A percentile compares a stretch with the other conserved stretches of the same genome.
phyloP scores from a whole-genome alignment of 2,329 filamentous ascomycete genomes.

The Cladorrhinum sp. region DNA sequence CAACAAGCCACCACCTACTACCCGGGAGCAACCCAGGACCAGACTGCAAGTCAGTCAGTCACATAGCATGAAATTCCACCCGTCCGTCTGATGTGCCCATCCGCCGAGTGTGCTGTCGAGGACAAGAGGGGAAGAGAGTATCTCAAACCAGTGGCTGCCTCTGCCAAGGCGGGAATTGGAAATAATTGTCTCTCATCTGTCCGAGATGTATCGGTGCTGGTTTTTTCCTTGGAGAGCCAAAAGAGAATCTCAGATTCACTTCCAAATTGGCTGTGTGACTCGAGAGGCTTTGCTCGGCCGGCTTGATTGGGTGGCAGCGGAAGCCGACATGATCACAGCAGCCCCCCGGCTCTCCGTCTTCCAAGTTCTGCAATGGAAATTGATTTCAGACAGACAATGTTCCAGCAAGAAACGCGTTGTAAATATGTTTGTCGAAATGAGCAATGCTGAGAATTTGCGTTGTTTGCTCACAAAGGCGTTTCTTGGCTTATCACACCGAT shows the following conservation, averaged over 20 bases:
- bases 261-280: slow-evolving; percentile 26
- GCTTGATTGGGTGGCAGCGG: slow-evolving; percentile 23
- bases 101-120: neutral
- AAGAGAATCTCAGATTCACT: slow-evolving; percentile 16
- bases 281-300: neutral
- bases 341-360: slow-evolving; percentile 15
- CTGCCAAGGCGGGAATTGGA: slow-evolving; percentile 6
- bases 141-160: neutral
- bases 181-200: slow-evolving; percentile 1
- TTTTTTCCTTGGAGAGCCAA: slow-evolving; percentile 7
- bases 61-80: too few species aligned
- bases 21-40: neutral
- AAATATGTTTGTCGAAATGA: too few species aligned
- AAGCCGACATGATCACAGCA: slow-evolving; percentile 24
- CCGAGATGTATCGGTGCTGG: neutral
- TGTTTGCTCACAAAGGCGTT: neutral
- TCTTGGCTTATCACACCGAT: neutral
- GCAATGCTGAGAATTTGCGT: neutral
- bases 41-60: neutral
- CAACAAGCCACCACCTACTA: neutral
- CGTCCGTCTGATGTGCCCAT: neutral
- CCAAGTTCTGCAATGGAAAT: slow-evolving; percentile 16
- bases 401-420: slow-evolving; percentile 7
- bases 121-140: neutral
- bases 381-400: slow-evolving; percentile 14